Percentiles rank a stretch among this genome's conserved stretches.
phyloP scores from a whole-genome alignment of 192 early-diverging fungal genomes.

The Backusella macrospora region DNA sequence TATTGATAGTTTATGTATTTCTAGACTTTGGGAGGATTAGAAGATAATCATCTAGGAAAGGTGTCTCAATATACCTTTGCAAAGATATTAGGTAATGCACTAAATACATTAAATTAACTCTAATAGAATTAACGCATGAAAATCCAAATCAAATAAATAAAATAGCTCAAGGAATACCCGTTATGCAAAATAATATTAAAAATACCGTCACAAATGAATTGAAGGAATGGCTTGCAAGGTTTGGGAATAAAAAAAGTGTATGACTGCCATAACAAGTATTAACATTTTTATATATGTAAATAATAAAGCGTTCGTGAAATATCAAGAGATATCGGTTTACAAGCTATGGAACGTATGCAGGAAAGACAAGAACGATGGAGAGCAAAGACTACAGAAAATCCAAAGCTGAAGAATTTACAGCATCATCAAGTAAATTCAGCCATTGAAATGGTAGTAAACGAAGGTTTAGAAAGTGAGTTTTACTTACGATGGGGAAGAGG shows the following conservation, averaged over 20 bases:
- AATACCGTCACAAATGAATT: constrained; percentile 84
- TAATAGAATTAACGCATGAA: not conserved
- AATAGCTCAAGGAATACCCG: constrained; percentile 83
- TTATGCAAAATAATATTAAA: constrained; percentile 86
- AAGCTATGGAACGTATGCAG: constrained; percentile 81
- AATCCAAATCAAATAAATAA: not conserved
- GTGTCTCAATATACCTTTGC: constrained; percentile 85
- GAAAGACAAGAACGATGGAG: constrained; percentile 68
- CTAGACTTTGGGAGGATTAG: constrained; percentile 85
- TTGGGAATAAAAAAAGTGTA: not conserved
- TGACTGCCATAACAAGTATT: not conserved
- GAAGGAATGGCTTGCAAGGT: constrained; percentile 92
- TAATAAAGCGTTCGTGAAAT: constrained; percentile 72
- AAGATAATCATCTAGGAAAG: constrained; percentile 72
- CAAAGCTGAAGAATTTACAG: constrained; percentile 47
- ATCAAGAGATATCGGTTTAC: constrained; percentile 77
- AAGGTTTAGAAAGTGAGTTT: constrained; percentile 72
- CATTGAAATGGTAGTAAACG: constrained; percentile 82
- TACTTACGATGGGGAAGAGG: not conserved
- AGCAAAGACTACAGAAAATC: constrained; percentile 45
- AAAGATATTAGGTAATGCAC: constrained; percentile 69
- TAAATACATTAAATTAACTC: not conserved
- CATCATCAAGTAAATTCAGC: constrained; percentile 72
- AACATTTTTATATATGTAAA: not conserved
- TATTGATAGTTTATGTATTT: not conserved